A percentile compares a stretch with the other conserved stretches of the same genome.
phyloP scores from a whole-genome alignment of 176 grass and related monocot genomes.

The Musa beccarii region DNA sequence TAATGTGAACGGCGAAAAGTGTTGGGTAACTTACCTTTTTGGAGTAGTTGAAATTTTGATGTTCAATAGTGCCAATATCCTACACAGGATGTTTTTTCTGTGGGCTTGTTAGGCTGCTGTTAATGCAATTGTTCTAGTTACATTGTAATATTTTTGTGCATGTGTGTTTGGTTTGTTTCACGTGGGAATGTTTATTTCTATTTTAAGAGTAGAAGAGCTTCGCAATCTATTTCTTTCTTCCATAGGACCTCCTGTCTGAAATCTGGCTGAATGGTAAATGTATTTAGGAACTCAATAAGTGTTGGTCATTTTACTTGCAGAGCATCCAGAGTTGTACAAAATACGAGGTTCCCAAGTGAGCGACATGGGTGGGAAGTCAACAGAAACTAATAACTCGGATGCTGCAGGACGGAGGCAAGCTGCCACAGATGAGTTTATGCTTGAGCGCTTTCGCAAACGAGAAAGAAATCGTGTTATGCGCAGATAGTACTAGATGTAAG shows the following conservation, averaged over 20 bases:
- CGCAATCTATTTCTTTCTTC: neutral
- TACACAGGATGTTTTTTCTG: no score
- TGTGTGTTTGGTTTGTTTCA: neutral
- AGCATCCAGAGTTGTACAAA: slow-evolving; percentile 60
- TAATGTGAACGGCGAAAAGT: no score
- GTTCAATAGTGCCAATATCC: no score
- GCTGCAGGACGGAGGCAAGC: slow-evolving; percentile 47
- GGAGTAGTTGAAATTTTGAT: no score
- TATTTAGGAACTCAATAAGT: slow-evolving; percentile 5
- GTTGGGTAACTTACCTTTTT: no score
- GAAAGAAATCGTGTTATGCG: slow-evolving; percentile 64
- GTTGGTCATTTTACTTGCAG: slow-evolving; percentile 22
- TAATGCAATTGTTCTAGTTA: no score
- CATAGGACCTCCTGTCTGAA: neutral
- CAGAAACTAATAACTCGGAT: slow-evolving; percentile 31
- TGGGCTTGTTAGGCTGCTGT: no score
- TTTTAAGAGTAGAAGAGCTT: neutral
- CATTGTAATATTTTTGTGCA: neutral
- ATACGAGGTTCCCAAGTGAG: slow-evolving; percentile 28
- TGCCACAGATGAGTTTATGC: slow-evolving; percentile 66
- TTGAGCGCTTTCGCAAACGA: slow-evolving; percentile 67
- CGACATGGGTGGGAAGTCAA: slow-evolving; percentile 33
- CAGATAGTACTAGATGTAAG: slow-evolving; percentile 27
- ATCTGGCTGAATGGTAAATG: neutral
- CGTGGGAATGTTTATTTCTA: neutral